Percentiles rank a stretch among this genome's conserved stretches.
These are phyloP conservation scores for Nannochloris sp. DNA, from an alignment of 139 green algal species.

Conservation along the genomic window DNA sequence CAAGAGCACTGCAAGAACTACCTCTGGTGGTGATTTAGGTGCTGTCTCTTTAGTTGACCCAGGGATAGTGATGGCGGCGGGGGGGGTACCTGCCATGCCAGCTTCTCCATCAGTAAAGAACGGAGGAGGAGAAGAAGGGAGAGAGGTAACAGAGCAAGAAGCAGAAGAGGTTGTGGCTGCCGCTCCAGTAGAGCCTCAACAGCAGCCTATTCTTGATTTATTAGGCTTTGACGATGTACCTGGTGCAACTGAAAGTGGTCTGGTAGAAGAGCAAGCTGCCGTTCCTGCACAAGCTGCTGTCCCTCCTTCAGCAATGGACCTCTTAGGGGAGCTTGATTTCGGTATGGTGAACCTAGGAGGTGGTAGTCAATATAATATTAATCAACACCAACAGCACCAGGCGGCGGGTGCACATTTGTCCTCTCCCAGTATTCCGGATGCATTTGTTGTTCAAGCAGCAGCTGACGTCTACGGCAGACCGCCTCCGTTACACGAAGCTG, in stretches of 20 bases:
- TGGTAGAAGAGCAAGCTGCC: background rate
- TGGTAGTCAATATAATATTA: background rate
- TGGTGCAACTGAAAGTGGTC: background rate
- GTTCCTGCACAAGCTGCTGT: background rate
- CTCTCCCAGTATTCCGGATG: background rate
- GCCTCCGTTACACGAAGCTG: too few species aligned
- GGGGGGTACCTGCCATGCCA: too few species aligned
- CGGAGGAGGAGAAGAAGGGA: background rate
- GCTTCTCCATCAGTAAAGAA: background rate
- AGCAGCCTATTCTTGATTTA: conserved; percentile 13
- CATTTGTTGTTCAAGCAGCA: background rate
- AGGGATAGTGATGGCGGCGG: background rate
- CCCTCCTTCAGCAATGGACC: conserved; percentile 8
- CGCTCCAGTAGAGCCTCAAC: background rate
- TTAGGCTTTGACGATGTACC: conserved; percentile 21
- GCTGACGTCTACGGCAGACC: background rate
- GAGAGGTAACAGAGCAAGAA: background rate
- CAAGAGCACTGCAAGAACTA: conserved; percentile 3
- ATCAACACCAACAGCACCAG: background rate
- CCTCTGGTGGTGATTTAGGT: conserved; percentile 33
- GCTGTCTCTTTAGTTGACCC: background rate
- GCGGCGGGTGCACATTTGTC: background rate
- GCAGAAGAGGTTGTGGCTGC: background rate
- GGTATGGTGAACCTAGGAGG: too few species aligned
- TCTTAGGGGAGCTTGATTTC: conserved; percentile 16